phyloP scores from a whole-genome alignment of 805 yeast species.

The Saccharomycopsis amapae region DNA sequence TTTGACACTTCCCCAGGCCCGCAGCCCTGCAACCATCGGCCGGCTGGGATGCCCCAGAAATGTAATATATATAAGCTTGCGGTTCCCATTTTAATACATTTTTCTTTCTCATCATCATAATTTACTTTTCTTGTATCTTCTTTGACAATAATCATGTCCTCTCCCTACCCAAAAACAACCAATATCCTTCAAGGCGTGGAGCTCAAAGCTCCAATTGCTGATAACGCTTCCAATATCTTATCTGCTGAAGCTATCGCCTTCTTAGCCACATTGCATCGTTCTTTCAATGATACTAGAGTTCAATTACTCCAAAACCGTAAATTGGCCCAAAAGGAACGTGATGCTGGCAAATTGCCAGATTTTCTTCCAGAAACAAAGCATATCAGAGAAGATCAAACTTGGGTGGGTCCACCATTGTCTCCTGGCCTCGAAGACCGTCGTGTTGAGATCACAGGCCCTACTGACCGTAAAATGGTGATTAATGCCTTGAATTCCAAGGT shows the following conservation, averaged over 20 bases:
- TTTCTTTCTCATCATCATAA: too few species aligned
- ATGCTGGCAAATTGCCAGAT: conserved; percentile 58
- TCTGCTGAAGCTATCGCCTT: conserved; percentile 58
- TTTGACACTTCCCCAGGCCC: too few species aligned
- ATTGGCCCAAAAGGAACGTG: conserved; percentile 48
- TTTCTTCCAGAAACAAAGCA: conserved; percentile 57
- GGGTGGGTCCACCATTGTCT: conserved; percentile 67
- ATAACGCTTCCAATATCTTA: conserved; percentile 40
- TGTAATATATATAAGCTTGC: too few species aligned
- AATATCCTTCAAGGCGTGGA: conserved; percentile 43
- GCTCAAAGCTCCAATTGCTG: conserved; percentile 44
- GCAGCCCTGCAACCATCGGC: too few species aligned
- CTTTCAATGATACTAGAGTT: conserved; percentile 50
- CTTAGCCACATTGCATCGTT: conserved; percentile 59
- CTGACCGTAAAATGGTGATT: conserved; percentile 70
- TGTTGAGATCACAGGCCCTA: conserved; percentile 71
- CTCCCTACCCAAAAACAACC: conserved; percentile 39
- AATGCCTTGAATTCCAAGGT: conserved; percentile 64
- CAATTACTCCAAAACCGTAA: conserved; percentile 50
- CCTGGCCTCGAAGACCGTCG: conserved; percentile 65
- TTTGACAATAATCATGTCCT: too few species aligned
- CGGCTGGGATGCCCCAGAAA: too few species aligned
- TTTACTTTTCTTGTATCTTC: too few species aligned
- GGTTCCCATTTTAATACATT: too few species aligned
- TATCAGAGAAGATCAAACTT: conserved; percentile 57